Evolutionary conservation across 2,329 filamentous ascomycete genomes (phyloP).

Genomic region (Apiospora pterosperma): DNA sequence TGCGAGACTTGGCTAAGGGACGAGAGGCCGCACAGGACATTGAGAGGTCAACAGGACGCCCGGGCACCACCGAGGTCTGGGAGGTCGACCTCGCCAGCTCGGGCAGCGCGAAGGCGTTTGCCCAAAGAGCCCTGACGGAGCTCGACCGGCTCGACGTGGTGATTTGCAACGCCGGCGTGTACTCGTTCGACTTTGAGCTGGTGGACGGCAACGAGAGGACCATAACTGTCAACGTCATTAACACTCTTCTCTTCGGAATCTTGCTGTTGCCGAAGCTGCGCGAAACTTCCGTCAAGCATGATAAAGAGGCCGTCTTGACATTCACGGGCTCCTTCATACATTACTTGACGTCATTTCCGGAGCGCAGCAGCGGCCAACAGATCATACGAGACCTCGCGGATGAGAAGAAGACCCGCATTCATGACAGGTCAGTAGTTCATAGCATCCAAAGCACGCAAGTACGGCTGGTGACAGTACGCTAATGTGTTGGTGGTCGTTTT

Average conservation of each 20-base stretch:
- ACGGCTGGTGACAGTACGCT: too few species aligned
- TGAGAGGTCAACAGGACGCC: constrained; percentile 10
- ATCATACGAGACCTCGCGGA: constrained; percentile 11
- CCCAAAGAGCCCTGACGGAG: constrained; percentile 21
- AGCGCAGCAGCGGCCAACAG: constrained; percentile 7
- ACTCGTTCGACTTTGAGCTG: constrained; percentile 30
- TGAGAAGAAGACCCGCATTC: constrained; percentile 6
- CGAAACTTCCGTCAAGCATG: constrained; percentile 12
- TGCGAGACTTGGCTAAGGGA: constrained; percentile 13
- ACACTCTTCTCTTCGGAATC: constrained; percentile 24
- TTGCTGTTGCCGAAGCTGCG: constrained; percentile 28
- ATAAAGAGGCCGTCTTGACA: constrained; percentile 10
- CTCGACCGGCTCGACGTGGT: constrained; percentile 40
- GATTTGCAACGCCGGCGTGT: constrained; percentile 40
- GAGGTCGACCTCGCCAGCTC: constrained; percentile 37
- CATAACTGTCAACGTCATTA: constrained; percentile 36
- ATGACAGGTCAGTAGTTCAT: constrained; percentile 1
- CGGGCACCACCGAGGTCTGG: constrained; percentile 36
- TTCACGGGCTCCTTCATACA: constrained; percentile 16
- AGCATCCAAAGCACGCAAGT: too few species aligned
- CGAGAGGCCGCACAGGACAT: constrained; percentile 35
- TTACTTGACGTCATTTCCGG: constrained; percentile 12
- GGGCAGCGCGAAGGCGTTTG: constrained; percentile 37
- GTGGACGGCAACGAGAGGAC: constrained; percentile 46
- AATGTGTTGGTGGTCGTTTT: not conserved